Evolutionary conservation across 441 rosid species (phyloP).

Genomic region (Jatropha podagrica): DNA sequence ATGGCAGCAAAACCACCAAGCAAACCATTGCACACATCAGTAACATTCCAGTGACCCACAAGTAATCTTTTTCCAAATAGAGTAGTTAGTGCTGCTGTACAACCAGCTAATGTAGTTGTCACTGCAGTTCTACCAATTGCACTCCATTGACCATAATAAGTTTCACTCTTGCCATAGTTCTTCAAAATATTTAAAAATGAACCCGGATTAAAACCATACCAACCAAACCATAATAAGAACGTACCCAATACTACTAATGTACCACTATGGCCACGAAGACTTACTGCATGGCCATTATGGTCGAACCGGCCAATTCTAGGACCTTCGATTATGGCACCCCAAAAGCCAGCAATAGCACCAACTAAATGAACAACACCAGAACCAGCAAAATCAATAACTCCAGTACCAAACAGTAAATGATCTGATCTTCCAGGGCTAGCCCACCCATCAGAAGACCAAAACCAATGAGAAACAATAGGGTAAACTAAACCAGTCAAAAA

Average conservation of each 20-base stretch:
- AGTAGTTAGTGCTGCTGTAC: conserved; percentile 50
- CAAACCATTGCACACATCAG: conserved; percentile 51
- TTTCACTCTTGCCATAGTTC: conserved; percentile 22
- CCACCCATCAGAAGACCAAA: conserved; percentile 51
- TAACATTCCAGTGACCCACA: conserved; percentile 49
- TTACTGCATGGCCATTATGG: conserved; percentile 29
- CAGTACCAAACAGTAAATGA: conserved; percentile 35
- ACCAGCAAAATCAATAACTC: conserved; percentile 56
- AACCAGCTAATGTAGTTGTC: conserved; percentile 47
- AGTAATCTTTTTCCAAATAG: conserved; percentile 44
- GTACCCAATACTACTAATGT: conserved; percentile 52
- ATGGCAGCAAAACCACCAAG: conserved; percentile 53
- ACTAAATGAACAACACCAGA: conserved; percentile 61
- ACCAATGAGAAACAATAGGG: conserved; percentile 53
- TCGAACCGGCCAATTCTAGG: conserved; percentile 52
- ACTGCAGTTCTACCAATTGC: conserved; percentile 52
- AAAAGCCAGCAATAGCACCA: conserved; percentile 48
- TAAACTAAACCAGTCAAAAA: conserved; percentile 53
- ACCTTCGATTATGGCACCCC: conserved; percentile 52
- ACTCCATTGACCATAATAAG: conserved; percentile 51
- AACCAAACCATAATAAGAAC: conserved; percentile 52
- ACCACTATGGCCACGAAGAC: conserved; percentile 46
- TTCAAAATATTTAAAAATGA: conserved; percentile 41
- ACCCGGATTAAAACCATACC: conserved; percentile 55
- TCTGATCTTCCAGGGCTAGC: conserved; percentile 38